phyloP scores from a whole-genome alignment of 805 yeast genomes.

The Suhomyces tanzawaensis region DNA sequence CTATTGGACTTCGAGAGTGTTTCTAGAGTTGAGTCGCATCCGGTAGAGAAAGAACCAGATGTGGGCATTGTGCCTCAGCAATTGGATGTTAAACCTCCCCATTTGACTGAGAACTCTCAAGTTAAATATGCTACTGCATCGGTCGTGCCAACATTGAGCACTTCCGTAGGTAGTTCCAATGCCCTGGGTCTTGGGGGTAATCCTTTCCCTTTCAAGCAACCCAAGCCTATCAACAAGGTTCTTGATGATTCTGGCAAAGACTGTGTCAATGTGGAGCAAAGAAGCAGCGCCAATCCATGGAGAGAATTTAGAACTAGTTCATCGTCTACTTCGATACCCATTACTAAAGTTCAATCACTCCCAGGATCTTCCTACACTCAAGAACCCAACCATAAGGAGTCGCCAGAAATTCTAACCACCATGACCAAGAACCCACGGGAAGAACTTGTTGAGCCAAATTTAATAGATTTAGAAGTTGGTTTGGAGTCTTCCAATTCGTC shows the following conservation, averaged over 20 bases:
- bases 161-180: background rate
- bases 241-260: background rate
- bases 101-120: background rate
- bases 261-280: background rate
- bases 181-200: background rate
- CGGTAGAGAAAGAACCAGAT: too few species aligned
- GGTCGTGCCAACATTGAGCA: background rate
- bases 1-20: too few species aligned
- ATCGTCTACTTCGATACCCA: conserved; percentile 2
- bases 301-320: conserved; percentile 23
- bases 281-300: conserved; percentile 33
- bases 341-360: conserved; percentile 5
- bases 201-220: conserved; percentile 9
- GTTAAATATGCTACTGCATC: background rate
- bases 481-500: conserved; percentile 25
- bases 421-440: background rate
- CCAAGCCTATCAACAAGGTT: background rate
- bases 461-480: conserved; percentile 37
- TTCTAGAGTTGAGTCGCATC: too few species aligned
- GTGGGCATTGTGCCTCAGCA: too few species aligned
- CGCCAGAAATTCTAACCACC: background rate
- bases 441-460: conserved; percentile 19
- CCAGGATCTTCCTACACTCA: background rate
- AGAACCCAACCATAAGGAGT: background rate
- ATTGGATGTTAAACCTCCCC: too few species aligned